Conservation (phyloP, 768 basidiomycete species). For the Auriscalpium orientale region DNA sequence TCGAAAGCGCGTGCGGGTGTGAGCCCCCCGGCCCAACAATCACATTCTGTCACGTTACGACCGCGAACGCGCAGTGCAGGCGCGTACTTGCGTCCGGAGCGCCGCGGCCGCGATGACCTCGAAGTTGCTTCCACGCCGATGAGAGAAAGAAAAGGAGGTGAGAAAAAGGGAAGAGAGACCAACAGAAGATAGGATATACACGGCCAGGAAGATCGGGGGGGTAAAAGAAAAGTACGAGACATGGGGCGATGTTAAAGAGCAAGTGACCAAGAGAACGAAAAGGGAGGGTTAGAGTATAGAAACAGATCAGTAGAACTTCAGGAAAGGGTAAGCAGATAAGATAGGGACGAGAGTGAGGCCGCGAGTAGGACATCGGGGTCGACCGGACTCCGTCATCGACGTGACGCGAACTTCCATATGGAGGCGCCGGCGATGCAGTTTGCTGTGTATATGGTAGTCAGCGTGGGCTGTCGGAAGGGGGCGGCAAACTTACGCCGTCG, state of each 20-base stretch:
- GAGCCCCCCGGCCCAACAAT: conserved; percentile 60
- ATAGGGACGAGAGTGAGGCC: too few species aligned
- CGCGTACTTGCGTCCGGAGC: conserved; percentile 60
- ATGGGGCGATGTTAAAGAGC: too few species aligned
- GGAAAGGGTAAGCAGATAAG: too few species aligned
- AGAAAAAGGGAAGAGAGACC: too few species aligned
- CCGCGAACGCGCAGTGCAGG: conserved; percentile 72
- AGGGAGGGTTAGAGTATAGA: too few species aligned
- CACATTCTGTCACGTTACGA: conserved; percentile 91
- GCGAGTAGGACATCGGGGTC: conserved; percentile 53
- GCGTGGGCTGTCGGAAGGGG: neutral
- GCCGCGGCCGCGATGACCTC: conserved; percentile 85
- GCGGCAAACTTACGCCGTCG: conserved; percentile 36
- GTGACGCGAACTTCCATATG: conserved; percentile 79
- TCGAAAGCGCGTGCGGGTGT: conserved; percentile 70
- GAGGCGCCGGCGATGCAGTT: conserved; percentile 83
- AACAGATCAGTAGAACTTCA: too few species aligned
- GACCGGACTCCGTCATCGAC: conserved; percentile 62
- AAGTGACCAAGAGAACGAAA: too few species aligned
- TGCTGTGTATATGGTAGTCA: conserved; percentile 36
- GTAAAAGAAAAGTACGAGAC: too few species aligned
- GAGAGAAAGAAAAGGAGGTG: too few species aligned
- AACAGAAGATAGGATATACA: too few species aligned
- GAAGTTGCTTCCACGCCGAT: conserved; percentile 82
- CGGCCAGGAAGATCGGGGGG: too few species aligned